These are phyloP conservation scores for Talaromyces sp. DNA, from an alignment of 2,329 filamentous ascomycete species.

Conservation along the genomic window DNA sequence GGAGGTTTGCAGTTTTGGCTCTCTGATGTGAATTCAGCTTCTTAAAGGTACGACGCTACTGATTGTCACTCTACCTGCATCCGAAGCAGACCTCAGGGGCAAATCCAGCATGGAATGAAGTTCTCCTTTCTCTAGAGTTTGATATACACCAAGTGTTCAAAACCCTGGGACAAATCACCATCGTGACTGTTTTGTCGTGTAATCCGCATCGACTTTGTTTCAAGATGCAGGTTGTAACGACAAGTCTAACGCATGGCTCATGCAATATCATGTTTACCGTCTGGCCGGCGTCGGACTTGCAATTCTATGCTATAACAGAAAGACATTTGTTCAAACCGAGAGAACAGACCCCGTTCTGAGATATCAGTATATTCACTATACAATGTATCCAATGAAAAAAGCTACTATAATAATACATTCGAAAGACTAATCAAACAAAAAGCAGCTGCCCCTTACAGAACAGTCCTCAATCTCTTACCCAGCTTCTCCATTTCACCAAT, in stretches of 20 bases:
- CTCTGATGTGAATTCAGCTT: neutral
- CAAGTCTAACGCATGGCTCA: neutral
- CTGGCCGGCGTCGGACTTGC: neutral
- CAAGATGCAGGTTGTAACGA: neutral
- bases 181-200: neutral
- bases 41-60: neutral
- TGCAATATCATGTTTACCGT: neutral
- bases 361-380: neutral
- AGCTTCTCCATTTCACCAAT: slow-evolving; percentile 81
- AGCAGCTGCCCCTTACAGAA: slow-evolving; percentile 2
- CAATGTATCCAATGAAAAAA: neutral
- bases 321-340: neutral
- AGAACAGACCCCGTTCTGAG: neutral
- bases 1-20: neutral
- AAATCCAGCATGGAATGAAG: neutral
- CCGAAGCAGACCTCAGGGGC: neutral
- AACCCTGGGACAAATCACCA: neutral
- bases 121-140: neutral
- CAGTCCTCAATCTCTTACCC: slow-evolving; percentile 44
- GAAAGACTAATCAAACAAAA: neutral
- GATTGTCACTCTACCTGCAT: neutral
- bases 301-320: neutral
- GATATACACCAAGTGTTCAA: neutral
- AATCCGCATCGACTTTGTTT: neutral
- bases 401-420: slow-evolving; percentile 7